phyloP scores from a whole-genome alignment of 441 rosid genomes.

The Gossypium gossypioides region DNA sequence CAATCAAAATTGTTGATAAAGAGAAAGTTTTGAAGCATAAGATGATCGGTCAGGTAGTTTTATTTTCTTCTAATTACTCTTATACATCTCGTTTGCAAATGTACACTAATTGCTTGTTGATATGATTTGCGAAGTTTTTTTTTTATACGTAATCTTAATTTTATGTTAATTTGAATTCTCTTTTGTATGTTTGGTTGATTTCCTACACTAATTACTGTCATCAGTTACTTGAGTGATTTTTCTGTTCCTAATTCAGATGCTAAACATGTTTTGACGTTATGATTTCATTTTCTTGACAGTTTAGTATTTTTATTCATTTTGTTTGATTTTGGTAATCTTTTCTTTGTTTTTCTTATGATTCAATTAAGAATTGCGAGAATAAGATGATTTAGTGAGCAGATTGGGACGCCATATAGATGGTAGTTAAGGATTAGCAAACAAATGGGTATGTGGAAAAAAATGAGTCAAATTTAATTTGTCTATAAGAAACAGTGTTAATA shows the following conservation, averaged over 20 bases:
- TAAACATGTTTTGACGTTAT: background rate
- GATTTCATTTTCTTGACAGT: background rate
- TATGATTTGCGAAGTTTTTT: background rate
- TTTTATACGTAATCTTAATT: background rate
- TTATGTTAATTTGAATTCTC: background rate
- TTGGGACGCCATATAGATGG: background rate
- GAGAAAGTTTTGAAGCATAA: slow-evolving; percentile 79
- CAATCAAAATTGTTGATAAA: slow-evolving; percentile 85
- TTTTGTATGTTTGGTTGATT: background rate
- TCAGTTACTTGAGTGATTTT: background rate
- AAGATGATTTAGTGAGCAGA: background rate
- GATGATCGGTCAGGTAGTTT: slow-evolving; percentile 78
- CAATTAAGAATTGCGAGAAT: background rate
- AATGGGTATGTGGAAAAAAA: background rate
- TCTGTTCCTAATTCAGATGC: background rate
- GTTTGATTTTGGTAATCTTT: background rate
- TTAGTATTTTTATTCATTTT: background rate
- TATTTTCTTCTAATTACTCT: background rate
- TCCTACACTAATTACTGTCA: background rate
- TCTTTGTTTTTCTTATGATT: background rate
- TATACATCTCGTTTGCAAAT: background rate
- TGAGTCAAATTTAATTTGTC: background rate
- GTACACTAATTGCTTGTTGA: background rate
- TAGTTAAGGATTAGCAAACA: background rate
- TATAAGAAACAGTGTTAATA: background rate